phyloP scores from a whole-genome alignment of 352 stramenopile genomes.

The Globisporangium alternatum region DNA sequence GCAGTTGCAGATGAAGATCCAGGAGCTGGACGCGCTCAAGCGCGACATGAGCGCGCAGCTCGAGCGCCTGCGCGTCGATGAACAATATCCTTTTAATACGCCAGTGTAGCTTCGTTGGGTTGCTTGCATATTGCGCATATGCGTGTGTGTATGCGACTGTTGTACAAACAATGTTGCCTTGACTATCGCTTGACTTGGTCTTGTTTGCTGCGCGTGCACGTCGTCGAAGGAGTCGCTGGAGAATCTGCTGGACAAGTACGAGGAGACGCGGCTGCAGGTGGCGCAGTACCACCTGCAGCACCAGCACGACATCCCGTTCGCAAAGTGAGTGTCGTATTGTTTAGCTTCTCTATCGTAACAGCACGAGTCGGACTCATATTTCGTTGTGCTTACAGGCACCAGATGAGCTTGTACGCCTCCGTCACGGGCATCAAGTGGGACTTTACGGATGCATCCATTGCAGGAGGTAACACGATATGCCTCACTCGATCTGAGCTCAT shows the following conservation, averaged over 20 bases:
- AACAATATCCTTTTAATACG: slow-evolving; percentile 52
- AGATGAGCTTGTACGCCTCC: slow-evolving; percentile 74
- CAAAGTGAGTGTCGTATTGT: slow-evolving; percentile 31
- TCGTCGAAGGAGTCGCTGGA: slow-evolving; percentile 64
- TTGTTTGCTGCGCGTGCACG: slow-evolving; percentile 13
- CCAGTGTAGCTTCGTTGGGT: too few relatives aligned
- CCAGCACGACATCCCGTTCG: slow-evolving; percentile 62
- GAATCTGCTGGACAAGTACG: slow-evolving; percentile 62
- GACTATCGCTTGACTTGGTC: slow-evolving; percentile 2
- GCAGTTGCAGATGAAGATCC: slow-evolving; percentile 46
- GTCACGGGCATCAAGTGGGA: slow-evolving; percentile 82
- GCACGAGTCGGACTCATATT: slow-evolving; percentile 8
- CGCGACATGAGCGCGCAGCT: slow-evolving; percentile 63
- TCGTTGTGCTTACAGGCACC: slow-evolving; percentile 36
- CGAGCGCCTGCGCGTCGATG: slow-evolving; percentile 61
- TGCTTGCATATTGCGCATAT: neutral
- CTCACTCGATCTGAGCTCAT: neutral
- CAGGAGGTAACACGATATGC: slow-evolving; percentile 27
- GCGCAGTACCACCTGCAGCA: slow-evolving; percentile 58
- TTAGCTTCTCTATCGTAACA: neutral
- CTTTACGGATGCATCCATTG: slow-evolving; percentile 48
- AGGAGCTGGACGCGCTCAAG: slow-evolving; percentile 67
- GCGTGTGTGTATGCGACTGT: neutral
- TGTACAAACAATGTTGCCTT: neutral
- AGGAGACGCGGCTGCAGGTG: slow-evolving; percentile 54